Evolutionary conservation across 1,139 yeast genomes (phyloP), one percentile per base, ranked within the genome.

Genomic region (Blastobotrys buckinghamii): DNA sequence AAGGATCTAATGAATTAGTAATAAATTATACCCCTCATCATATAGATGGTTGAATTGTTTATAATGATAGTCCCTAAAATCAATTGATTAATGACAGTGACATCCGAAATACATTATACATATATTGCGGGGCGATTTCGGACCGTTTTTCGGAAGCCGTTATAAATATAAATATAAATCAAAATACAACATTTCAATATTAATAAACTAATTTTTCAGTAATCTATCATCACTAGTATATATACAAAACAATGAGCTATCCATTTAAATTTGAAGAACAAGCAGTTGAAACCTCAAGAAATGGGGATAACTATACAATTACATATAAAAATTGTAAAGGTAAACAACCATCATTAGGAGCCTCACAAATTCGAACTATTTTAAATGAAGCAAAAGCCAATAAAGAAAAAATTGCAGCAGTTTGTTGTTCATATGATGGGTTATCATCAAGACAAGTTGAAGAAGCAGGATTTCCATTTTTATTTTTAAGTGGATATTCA

Each of bases 371-470:
- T 27, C 45, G 54, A 34, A 36, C 52, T 10, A 43, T 51, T 27
- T 33, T 51, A 37, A 37, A 47, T 24, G 53, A 49, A 39, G 49
- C 51, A 7, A 40, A 48, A 32, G 22, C 27, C 16, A 43, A 43
- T 32, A 44, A 50, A 5, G 39, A 49, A 8, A 51, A 50, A 40
- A 46, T 51, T n/a, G 50, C 48, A 13, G 53, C 54, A 13, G 48
- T 51, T 22, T 48, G 51, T 37, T 51, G 54, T 27, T 47, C 49
- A 12, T 51, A 51, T 22, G 54, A 51, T 24, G 54, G 49, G 5
- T 35, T 51, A 10, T 50, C 53, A n/a, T 44, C 53, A 13, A 39
- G 52, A 34, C 53, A 51, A 29, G 49, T 51, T 22, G 42, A 44
- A 42, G 51, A 51, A 44, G 49, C 53, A 7, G 54, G 54, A 13